These are phyloP conservation scores for Candida frijolesensis DNA, from an alignment of 1,139 yeast genomes.

Conservation along the genomic window DNA sequence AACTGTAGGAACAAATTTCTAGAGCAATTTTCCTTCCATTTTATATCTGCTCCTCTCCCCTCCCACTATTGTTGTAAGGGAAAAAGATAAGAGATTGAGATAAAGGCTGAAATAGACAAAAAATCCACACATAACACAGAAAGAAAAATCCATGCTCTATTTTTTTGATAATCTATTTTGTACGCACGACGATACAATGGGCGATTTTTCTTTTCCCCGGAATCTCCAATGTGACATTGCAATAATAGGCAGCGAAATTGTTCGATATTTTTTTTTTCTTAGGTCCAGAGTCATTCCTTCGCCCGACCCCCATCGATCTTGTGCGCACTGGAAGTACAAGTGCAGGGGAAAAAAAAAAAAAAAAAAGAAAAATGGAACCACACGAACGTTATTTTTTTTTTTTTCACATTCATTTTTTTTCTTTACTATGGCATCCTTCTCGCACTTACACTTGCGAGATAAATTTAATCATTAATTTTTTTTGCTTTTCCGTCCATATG, in stretches of 20 bases:
- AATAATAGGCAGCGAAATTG: not conserved
- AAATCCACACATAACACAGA: not conserved
- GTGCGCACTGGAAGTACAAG: too few relatives aligned
- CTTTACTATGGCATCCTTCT: not conserved
- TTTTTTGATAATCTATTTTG: not conserved
- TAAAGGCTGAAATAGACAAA: not conserved
- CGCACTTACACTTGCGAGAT: too few relatives aligned
- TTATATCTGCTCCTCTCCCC: not conserved
- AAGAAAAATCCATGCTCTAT: not conserved
- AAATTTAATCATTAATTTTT: not conserved
- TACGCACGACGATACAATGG: not conserved
- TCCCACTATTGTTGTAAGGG: not conserved
- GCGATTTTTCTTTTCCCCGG: not conserved
- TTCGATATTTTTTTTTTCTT: not conserved
- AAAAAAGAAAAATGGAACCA: too few relatives aligned
- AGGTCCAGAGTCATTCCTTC: not conserved
- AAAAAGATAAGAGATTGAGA: constrained; percentile 1
- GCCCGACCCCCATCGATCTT: not conserved
- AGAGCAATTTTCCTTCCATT: not conserved
- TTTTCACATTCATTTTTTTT: too few relatives aligned
- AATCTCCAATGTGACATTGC: not conserved
- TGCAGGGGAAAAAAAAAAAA: too few relatives aligned
- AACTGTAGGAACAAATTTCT: not conserved
- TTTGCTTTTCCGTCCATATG: not conserved
- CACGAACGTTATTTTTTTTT: too few relatives aligned